phyloP scores from a whole-genome alignment of 768 basidiomycete species.

The Mycena alexandri region DNA sequence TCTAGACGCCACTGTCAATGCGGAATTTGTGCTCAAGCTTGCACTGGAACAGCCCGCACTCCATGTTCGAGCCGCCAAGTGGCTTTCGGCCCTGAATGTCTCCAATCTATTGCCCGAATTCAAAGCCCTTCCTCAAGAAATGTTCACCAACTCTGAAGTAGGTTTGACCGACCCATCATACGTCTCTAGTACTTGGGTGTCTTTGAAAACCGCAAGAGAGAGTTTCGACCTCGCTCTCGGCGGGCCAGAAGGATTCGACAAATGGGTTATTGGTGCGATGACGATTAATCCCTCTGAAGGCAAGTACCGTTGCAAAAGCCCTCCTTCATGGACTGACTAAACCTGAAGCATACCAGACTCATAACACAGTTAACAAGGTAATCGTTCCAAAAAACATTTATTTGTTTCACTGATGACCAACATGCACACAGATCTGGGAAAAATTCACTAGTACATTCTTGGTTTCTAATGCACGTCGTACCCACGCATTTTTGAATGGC shows the following conservation, averaged over 20 bases:
- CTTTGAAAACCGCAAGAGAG: slow-evolving; percentile 64
- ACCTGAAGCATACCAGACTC: slow-evolving; percentile 69
- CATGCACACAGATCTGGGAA: slow-evolving; percentile 74
- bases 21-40: slow-evolving; percentile 61
- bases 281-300: slow-evolving; percentile 75
- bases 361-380: slow-evolving; percentile 78
- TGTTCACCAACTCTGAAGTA: slow-evolving; percentile 43
- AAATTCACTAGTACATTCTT: slow-evolving; percentile 72
- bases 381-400: background rate
- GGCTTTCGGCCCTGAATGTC: slow-evolving; percentile 58
- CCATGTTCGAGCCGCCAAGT: slow-evolving; percentile 64
- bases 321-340: background rate
- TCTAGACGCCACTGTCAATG: slow-evolving; percentile 79
- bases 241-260: slow-evolving; percentile 76
- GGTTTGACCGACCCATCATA: slow-evolving; percentile 60
- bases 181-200: slow-evolving; percentile 63
- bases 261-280: slow-evolving; percentile 70
- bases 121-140: slow-evolving; percentile 55
- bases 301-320: background rate
- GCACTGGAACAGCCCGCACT: slow-evolving; percentile 70
- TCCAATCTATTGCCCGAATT: slow-evolving; percentile 65
- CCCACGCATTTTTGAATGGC: background rate
- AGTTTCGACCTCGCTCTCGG: slow-evolving; percentile 65
- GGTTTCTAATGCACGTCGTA: slow-evolving; percentile 57
- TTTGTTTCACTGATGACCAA: background rate